Evolutionary conservation across 2,329 filamentous ascomycete species (phyloP), one percentile per base, ranked within the genome.

Genomic region (Colletotrichum lindemuthianum): DNA sequence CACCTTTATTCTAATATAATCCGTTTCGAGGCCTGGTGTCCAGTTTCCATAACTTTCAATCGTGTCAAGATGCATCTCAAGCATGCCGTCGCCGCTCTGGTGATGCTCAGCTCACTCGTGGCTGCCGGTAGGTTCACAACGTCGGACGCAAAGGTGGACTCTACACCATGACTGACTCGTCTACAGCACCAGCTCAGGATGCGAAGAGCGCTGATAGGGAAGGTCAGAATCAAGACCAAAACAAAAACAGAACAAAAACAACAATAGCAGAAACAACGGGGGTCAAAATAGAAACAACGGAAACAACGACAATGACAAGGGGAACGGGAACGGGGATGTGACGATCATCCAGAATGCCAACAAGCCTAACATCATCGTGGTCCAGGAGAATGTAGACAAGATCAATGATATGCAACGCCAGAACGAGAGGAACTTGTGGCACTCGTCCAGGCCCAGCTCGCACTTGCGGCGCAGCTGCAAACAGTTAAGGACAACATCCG

Each of bases 401-500:
- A 66, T 79, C 56, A 72, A 71, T 49, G 71, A 77, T 49, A 72
- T 79, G 16, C 73, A 73, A 34, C 64, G 70, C 13, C 52, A 75
- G 24, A 77, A 75, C 11, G 78, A 80, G 70, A 72, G 73, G 70
- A 79, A 60, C 75, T 80, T 51, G 73, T 75, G 13, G 73, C 73
- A 40, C 72, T 78, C 11, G 69, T 79, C 6, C 74, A 79, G 64
- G 72, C 75, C 1, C 72, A 79, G 64, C 63, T 79, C 24, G 74
- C 75, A 9, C 70, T 79, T 15, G 68, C 75, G 41, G 74, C 73
- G 8, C 74, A 78, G 65, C 70, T 79, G 44, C 73, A 79, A 66
- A 74, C 72, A 24, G 75, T 80, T 70, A 79, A 79, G 74, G 76
- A 79, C 65, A 79, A 78, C 67, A 79, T 79, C 65, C 75, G 77